Conservation (phyloP, 2,329 filamentous ascomycete genomes). For the Aspergillus spinulosporus region DNA sequence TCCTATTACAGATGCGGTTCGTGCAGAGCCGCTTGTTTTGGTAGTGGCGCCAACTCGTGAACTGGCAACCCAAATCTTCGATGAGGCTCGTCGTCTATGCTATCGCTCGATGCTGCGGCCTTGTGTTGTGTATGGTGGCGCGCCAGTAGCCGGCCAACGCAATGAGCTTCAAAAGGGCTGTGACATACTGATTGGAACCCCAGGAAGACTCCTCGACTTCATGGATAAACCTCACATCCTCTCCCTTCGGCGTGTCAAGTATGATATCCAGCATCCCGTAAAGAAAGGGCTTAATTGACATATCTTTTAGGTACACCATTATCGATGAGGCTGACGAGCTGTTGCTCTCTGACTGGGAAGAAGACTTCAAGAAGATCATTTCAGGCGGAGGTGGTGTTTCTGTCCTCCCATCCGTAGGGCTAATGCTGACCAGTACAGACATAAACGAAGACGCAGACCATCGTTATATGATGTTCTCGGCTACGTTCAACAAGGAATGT, state of each 20-base stretch:
- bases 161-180: slow-evolving; percentile 78
- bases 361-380: slow-evolving; percentile 74
- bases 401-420: slow-evolving; percentile 5
- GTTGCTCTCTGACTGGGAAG: slow-evolving; percentile 75
- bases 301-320: slow-evolving; percentile 59
- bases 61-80: slow-evolving; percentile 90
- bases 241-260: slow-evolving; percentile 74
- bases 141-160: slow-evolving; percentile 68
- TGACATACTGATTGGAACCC: slow-evolving; percentile 83
- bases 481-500: slow-evolving; percentile 82
- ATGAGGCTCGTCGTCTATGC: slow-evolving; percentile 87
- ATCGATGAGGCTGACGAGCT: slow-evolving; percentile 97
- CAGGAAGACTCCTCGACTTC: slow-evolving; percentile 82
- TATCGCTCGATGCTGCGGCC: slow-evolving; percentile 95
- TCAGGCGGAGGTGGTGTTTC: slow-evolving; percentile 69
- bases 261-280: slow-evolving; percentile 30
- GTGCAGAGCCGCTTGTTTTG: slow-evolving; percentile 84
- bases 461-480: slow-evolving; percentile 81
- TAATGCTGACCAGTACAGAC: slow-evolving; percentile 47
- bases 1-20: slow-evolving; percentile 54
- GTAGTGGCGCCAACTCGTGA: slow-evolving; percentile 86
- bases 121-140: slow-evolving; percentile 84
- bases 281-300: background rate
- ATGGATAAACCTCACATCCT: slow-evolving; percentile 70
- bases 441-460: slow-evolving; percentile 73